phyloP scores from a whole-genome alignment of 345 rosid genomes.

The Hevea brasiliensis region DNA sequence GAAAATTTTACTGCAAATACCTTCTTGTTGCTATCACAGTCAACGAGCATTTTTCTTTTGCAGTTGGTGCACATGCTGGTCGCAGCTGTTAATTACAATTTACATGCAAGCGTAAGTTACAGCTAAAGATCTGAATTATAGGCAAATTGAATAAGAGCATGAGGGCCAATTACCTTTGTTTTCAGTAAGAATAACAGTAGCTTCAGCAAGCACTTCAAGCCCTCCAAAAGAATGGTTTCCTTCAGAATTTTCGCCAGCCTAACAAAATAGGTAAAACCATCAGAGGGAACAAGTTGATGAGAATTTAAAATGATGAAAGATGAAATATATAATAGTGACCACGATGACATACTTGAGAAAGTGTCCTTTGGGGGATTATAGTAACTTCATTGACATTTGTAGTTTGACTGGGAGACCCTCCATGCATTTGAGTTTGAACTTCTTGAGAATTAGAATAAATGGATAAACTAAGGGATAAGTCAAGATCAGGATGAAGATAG shows the following conservation, averaged over 20 bases:
- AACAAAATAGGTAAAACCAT: neutral
- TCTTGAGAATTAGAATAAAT: slow-evolving; percentile 9
- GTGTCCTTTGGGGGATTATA: slow-evolving; percentile 5
- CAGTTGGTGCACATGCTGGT: slow-evolving; percentile 4
- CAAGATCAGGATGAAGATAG: slow-evolving; percentile 8
- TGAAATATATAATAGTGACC: neutral
- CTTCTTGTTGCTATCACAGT: slow-evolving; percentile 11
- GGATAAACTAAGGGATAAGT: slow-evolving; percentile 3
- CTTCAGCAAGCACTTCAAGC: neutral
- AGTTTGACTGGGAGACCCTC: slow-evolving; percentile 8
- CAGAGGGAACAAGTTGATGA: neutral
- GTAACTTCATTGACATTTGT: slow-evolving; percentile 14
- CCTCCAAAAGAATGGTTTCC: slow-evolving; percentile 1
- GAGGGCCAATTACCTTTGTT: neutral
- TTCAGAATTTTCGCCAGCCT: slow-evolving; percentile 11
- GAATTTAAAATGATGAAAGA: neutral
- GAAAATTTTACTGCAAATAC: neutral
- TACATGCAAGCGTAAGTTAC: neutral
- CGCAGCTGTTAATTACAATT: neutral
- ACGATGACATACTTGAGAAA: slow-evolving; percentile 2
- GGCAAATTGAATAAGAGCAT: neutral
- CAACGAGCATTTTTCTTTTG: slow-evolving; percentile 1
- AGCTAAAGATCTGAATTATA: neutral
- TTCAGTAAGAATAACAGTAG: neutral
- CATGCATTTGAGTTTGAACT: neutral